Conservation (phyloP, 306 rosid genomes). For the Dryas alaskensis region DNA sequence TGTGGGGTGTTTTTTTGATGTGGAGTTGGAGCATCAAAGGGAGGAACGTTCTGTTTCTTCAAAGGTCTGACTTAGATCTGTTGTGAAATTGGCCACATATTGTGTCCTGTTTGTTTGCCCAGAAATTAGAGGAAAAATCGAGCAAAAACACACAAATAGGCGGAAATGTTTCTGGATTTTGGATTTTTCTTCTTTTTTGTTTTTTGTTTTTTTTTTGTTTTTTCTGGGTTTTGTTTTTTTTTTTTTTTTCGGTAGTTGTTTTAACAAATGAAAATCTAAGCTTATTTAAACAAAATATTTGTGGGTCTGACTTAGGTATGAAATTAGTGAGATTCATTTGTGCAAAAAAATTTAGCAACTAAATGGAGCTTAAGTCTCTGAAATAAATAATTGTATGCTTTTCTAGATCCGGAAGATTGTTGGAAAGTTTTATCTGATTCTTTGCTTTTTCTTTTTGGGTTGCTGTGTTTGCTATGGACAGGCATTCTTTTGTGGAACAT, state of each 20-base stretch:
- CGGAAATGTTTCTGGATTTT: background rate
- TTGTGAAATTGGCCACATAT: constrained; percentile 9
- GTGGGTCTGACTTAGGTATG: background rate
- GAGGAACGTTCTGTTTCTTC: background rate
- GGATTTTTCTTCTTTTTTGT: background rate
- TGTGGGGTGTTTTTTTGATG: background rate
- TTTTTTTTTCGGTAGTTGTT: background rate
- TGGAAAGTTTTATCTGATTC: background rate
- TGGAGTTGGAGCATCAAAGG: constrained; percentile 3
- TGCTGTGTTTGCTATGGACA: constrained; percentile 23
- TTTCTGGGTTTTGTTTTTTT: background rate
- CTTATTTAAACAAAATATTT: background rate
- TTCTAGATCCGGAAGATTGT: constrained; percentile 1
- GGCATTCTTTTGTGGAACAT: constrained; percentile 62
- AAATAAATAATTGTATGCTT: background rate
- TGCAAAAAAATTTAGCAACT: background rate
- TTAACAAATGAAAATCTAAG: background rate
- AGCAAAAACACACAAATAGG: background rate
- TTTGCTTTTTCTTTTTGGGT: background rate
- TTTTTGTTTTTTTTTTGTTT: background rate
- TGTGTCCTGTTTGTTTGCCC: constrained; percentile 7
- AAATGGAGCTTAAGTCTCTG: background rate
- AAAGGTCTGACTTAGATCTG: constrained; percentile 45
- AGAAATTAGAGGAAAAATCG: background rate
- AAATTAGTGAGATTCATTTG: background rate